Base-by-base conservation (phyloP, 495 filamentous ascomycete genomes). In the Achaetomiella virescens region DNA sequence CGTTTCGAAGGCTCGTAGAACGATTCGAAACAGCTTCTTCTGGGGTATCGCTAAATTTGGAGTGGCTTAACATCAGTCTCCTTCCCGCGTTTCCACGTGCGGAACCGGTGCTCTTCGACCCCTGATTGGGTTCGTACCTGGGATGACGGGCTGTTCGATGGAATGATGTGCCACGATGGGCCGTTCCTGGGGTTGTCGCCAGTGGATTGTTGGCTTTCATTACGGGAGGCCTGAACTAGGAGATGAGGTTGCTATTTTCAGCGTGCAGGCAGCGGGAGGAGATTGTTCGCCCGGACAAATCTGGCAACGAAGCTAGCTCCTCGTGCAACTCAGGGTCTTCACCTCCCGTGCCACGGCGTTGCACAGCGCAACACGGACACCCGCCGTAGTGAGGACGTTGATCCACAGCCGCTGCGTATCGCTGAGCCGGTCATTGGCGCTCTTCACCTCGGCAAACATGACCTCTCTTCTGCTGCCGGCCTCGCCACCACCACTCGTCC, bases 401-500 rank as follows among this genome's bases (percentile, higher is more conserved):
- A 97, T 96, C 93, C 93, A 98, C 37, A 98, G 75, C 60, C 93
- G 78, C 72, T 98, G 93, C 33, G 91, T 95, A 78, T 98, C 93
- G 71, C 92, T 96, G 65, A 98, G 75, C 31, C 90, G 82, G 77
- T 98, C 93, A 75, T 96, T 97, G 72, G 90, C 89, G 57, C 86
- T 90, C 78, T 96, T 96, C 46, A 96, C 91, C 71, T 97, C 91
- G 3, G 82, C 79, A 72, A 97, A 95, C 81, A 91, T 82, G 43
- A 90, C 83, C 68, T 85, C 82, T 31, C 74, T 73, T 44, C 58
- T 70, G 24, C 6, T 29, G 9, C 20, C 41, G 27, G 37, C 41
- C 5, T 36, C 42, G 11, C 70, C 64, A 20, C 45, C 54, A n/a
- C 56, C 52, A 17, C 59, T 52, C 20, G 60, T 50, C 56, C 80